Percentiles rank a stretch among this genome's conserved stretches.
phyloP scores from a whole-genome alignment of 2,329 filamentous ascomycete species.

The Aspergillus brunneoviolaceus region DNA sequence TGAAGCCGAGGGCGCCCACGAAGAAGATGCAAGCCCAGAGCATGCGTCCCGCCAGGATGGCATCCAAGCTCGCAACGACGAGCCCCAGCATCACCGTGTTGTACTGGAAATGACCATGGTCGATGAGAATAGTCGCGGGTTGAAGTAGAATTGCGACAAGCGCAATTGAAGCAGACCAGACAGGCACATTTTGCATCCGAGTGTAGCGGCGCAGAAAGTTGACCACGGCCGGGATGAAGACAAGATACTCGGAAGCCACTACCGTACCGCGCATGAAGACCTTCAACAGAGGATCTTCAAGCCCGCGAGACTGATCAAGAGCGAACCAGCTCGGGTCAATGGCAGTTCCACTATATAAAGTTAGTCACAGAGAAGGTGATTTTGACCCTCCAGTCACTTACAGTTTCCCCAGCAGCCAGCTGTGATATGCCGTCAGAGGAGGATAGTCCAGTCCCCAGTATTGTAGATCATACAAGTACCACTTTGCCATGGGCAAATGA shows the following conservation, averaged over 20 bases:
- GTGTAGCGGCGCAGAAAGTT: constrained; percentile 83
- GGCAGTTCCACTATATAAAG: constrained; percentile 59
- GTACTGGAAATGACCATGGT: constrained; percentile 96
- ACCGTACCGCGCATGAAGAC: constrained; percentile 96
- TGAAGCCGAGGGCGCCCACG: constrained; percentile 90
- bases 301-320: constrained; percentile 76
- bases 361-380: constrained; percentile 14
- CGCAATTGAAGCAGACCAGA: constrained; percentile 81
- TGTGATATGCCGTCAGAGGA: constrained; percentile 95
- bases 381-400: constrained; percentile 38
- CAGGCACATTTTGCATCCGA: constrained; percentile 70
- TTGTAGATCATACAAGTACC: constrained; percentile 95
- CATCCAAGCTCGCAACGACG: constrained; percentile 81
- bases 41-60: constrained; percentile 78
- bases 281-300: constrained; percentile 77
- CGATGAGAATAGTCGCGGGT: constrained; percentile 83
- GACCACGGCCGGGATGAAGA: constrained; percentile 81
- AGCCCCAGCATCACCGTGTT: constrained; percentile 98
- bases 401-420: constrained; percentile 88
- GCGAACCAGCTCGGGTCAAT: constrained; percentile 87
- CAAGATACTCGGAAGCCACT: constrained; percentile 83
- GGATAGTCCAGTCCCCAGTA: constrained; percentile 99
- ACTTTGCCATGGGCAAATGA: constrained; percentile 84
- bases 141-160: constrained; percentile 90
- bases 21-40: constrained; percentile 94